Base-by-base conservation (phyloP, 2,329 filamentous ascomycete species). In the Scleromitrula shiraiana region DNA sequence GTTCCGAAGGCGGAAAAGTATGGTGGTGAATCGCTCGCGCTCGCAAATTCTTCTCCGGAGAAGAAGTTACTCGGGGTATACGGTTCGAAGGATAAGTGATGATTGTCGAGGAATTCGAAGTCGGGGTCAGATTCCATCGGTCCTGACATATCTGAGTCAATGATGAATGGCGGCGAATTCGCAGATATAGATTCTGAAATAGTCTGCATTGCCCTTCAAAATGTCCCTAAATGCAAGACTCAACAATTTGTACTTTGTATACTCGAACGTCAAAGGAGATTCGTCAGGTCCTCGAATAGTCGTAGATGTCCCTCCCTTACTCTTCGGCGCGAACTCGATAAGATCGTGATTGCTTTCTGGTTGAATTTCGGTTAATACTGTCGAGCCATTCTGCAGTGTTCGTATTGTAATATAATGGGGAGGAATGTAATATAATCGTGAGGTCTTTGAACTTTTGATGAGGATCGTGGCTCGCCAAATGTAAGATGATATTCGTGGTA, bases 21-120 rank as follows among this genome's bases (percentile, higher is more conserved):
- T 35, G 58, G 55, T 9, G 59, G 52, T 32, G 38, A 53, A n/a
- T 57, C 56, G 12, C 50, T 52, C 23, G 55, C 56, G 12, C 50
- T 52, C 23, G 55, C 38, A 27, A 62, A 54, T 20, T 64, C 57
- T 24, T 65, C 59, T 17, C 49, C 53, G 12, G n/a, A n/a, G n/a
- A 63, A 45, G 29, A 67, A 61, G 4, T 62, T 55, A 32, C 63
- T 59, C 8, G 63, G 56, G 41, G 57, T 61, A 15, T 53, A 59
- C 14, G 60, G 58, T 41, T 62, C 56, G 30, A 62, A 43, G n/a
- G 46, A 50, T 37, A 55, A 50, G 33, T 64, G 63, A 30, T 58
- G 57, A 50, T 66, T 62, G 19, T 48, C 45, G 52, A 67, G 64
- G 37, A 68, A 64, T 44, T 67, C 65, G 45, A 68, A 64, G 47